Percentiles rank a stretch among this genome's conserved stretches.
Evolutionary conservation across 2,329 filamentous ascomycete species (phyloP).

Genomic region (Penicillium freii): DNA sequence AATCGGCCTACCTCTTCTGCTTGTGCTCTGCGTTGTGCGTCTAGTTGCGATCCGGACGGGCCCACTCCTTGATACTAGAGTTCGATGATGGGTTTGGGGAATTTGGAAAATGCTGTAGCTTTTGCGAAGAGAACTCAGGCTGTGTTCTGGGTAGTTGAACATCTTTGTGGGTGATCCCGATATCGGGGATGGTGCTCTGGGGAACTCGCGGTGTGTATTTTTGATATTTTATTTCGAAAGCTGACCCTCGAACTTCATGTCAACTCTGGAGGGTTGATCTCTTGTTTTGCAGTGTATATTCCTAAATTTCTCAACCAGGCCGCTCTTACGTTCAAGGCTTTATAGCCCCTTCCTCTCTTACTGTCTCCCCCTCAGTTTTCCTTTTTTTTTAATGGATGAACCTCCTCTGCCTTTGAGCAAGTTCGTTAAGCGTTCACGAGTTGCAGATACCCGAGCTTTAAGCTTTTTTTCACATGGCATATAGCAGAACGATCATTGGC

Average conservation of each 20-base stretch:
- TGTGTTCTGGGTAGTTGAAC: conserved; percentile 19
- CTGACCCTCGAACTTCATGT: not conserved
- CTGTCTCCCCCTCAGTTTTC: not conserved
- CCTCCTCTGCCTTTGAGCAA: not conserved
- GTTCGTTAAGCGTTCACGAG: not conserved
- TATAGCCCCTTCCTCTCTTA: too few species aligned
- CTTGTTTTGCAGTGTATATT: not conserved
- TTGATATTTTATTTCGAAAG: not conserved
- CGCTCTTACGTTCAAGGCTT: not conserved
- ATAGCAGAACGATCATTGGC: not conserved
- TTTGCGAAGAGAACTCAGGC: conserved; percentile 17
- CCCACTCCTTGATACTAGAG: conserved; percentile 21
- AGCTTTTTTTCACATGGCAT: conserved; percentile 4
- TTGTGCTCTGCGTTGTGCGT: conserved; percentile 34
- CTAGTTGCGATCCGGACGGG: conserved; percentile 31
- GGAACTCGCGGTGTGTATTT: too few species aligned
- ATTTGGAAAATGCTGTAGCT: conserved; percentile 17
- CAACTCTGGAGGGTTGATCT: not conserved
- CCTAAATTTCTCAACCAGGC: not conserved
- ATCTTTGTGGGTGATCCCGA: conserved; percentile 6
- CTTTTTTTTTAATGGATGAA: too few species aligned
- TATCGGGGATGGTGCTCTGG: not conserved
- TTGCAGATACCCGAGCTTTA: not conserved
- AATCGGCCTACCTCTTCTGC: conserved; percentile 41
- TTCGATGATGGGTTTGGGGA: conserved; percentile 20